Evolutionary conservation across 1,139 yeast species (phyloP).

Genomic region (Candida anutae): DNA sequence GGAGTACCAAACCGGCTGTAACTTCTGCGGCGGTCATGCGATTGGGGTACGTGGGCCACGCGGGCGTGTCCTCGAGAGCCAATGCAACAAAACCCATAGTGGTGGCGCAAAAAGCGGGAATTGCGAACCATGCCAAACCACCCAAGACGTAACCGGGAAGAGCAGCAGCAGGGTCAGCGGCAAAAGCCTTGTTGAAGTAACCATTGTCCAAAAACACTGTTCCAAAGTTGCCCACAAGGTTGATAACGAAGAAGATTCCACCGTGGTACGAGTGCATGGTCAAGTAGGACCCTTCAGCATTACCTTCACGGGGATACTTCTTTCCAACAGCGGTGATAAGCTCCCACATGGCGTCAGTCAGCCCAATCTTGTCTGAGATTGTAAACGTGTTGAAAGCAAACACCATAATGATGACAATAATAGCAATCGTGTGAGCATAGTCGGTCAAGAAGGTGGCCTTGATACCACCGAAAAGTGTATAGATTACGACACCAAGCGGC

Average conservation of each 20-base stretch:
- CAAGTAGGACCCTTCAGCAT: constrained; percentile 68
- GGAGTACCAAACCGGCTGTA: constrained; percentile 73
- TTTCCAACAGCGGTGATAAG: constrained; percentile 50
- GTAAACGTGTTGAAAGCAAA: constrained; percentile 63
- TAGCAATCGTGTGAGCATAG: constrained; percentile 65
- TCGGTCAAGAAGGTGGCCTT: constrained; percentile 88
- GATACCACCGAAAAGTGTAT: constrained; percentile 83
- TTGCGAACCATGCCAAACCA: constrained; percentile 89
- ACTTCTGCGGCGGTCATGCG: constrained; percentile 60
- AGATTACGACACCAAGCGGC: constrained; percentile 76
- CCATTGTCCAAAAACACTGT: constrained; percentile 87
- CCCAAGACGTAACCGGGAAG: constrained; percentile 88
- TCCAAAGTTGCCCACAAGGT: constrained; percentile 81
- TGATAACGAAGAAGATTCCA: constrained; percentile 77
- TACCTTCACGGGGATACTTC: constrained; percentile 59
- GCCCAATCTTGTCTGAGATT: constrained; percentile 55
- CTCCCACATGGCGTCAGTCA: constrained; percentile 78
- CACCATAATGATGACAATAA: constrained; percentile 51
- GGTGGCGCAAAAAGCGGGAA: constrained; percentile 75
- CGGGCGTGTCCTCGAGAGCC: constrained; percentile 56
- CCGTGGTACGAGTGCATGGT: constrained; percentile 75
- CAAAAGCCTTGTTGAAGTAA: constrained; percentile 86
- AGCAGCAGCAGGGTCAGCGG: constrained; percentile 77
- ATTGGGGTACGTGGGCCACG: constrained; percentile 74
- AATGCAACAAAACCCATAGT: constrained; percentile 80